Evolutionary conservation across 1,139 yeast genomes (phyloP).

Genomic region (Trichomonascaceae sp.): DNA sequence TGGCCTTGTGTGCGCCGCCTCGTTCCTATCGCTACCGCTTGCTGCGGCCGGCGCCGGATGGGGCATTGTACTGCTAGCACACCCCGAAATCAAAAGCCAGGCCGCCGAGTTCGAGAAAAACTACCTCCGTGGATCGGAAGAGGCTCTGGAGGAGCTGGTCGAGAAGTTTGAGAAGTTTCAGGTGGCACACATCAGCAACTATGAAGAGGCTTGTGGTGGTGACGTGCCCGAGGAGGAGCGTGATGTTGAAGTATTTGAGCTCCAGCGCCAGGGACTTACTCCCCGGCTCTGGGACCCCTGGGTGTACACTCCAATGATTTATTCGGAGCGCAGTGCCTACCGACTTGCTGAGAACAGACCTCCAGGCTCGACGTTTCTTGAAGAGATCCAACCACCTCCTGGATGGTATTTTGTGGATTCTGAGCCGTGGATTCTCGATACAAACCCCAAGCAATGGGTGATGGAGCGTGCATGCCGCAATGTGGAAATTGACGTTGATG

Average conservation of each 20-base stretch:
- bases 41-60: conserved; percentile 47
- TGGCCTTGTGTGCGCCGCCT: conserved; percentile 30
- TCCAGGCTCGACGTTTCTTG: conserved; percentile 44
- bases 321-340: conserved; percentile 36
- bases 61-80: conserved; percentile 37
- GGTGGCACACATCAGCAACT: conserved; percentile 30
- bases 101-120: conserved; percentile 12
- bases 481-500: conserved; percentile 24
- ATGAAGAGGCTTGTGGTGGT: conserved; percentile 35
- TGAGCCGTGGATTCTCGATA: conserved; percentile 59
- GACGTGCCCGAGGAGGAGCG: conserved; percentile 36
- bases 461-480: conserved; percentile 30
- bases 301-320: conserved; percentile 36
- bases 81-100: conserved; percentile 37
- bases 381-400: conserved; percentile 50
- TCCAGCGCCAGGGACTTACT: conserved; percentile 52
- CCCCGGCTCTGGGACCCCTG: conserved; percentile 49
- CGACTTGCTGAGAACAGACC: conserved; percentile 55
- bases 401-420: conserved; percentile 58
- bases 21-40: conserved; percentile 53
- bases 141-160: conserved; percentile 13
- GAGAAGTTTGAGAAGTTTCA: conserved; percentile 33
- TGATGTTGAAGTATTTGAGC: conserved; percentile 59
- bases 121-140: conserved; percentile 13
- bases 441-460: conserved; percentile 40